Percentiles rank a stretch among this genome's conserved stretches.
Evolutionary conservation across 768 basidiomycete genomes (phyloP).

Genomic region (Tulasnella sp.): DNA sequence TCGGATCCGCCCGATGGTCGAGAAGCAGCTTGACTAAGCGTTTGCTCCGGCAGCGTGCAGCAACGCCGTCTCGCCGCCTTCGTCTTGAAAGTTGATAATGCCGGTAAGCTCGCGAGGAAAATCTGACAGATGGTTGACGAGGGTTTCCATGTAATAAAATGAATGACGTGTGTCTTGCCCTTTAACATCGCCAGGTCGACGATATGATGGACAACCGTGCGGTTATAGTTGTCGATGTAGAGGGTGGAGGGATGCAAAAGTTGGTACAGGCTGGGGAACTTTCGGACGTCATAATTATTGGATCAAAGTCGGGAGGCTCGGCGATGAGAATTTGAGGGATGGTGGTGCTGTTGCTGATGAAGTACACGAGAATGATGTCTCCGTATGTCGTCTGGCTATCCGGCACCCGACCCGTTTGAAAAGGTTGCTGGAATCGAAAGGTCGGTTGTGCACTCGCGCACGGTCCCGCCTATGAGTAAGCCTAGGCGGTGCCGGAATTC

Average conservation of each 20-base stretch:
- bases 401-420: constrained; percentile 22
- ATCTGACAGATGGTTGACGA: constrained; percentile 81
- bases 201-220: constrained; percentile 97
- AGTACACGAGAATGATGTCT: constrained; percentile 97
- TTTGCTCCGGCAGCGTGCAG: constrained; percentile 93
- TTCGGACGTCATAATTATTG: constrained; percentile 99
- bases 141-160: constrained; percentile 99
- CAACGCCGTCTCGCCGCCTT: constrained; percentile 96
- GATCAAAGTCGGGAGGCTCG: constrained; percentile 89
- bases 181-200: constrained; percentile 97
- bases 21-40: constrained; percentile 93
- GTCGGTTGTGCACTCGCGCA: constrained; percentile 22
- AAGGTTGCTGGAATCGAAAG: constrained; percentile 21
- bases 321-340: constrained; percentile 84
- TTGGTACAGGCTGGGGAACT: constrained; percentile 97
- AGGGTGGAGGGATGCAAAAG: constrained; percentile 96
- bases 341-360: constrained; percentile 94
- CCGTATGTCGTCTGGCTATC: constrained; percentile 57
- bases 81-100: constrained; percentile 98
- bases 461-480: constrained; percentile 2
- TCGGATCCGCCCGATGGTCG: constrained; percentile 95
- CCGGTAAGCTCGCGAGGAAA: constrained; percentile 96
- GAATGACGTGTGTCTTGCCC: constrained; percentile 94
- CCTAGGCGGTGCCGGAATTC: not conserved
- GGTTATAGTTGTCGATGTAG: constrained; percentile 97